These are phyloP conservation scores for Pythium plurisporium DNA, from an alignment of 352 stramenopile genomes.

Conservation along the genomic window DNA sequence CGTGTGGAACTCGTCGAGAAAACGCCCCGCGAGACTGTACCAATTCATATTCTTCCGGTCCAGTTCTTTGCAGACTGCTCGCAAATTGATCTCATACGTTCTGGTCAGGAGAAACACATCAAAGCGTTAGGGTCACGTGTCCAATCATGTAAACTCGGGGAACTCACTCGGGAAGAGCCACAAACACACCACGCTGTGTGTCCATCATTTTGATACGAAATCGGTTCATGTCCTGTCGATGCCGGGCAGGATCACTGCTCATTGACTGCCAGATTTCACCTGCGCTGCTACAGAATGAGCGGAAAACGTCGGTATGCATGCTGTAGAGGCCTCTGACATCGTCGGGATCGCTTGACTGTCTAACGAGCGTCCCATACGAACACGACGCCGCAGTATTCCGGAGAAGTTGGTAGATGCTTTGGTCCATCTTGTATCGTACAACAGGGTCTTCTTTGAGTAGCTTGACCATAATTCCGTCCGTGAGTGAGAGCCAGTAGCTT, in stretches of 20 bases:
- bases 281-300: conserved; percentile 48
- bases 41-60: conserved; percentile 47
- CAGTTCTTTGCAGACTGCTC: conserved; percentile 42
- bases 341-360: conserved; percentile 16
- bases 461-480: conserved; percentile 59
- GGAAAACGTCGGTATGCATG: conserved; percentile 68
- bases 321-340: conserved; percentile 38
- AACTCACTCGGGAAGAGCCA: conserved; percentile 62
- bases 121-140: background rate
- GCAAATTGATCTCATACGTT: conserved; percentile 70
- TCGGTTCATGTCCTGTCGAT: conserved; percentile 29
- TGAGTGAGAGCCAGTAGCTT: conserved; percentile 68
- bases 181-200: conserved; percentile 51
- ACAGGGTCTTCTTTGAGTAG: conserved; percentile 39
- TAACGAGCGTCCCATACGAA: conserved; percentile 34
- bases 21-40: conserved; percentile 47
- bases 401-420: conserved; percentile 41
- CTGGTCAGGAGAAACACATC: conserved; percentile 23
- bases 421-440: conserved; percentile 50
- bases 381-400: conserved; percentile 30
- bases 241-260: background rate
- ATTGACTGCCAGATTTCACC: conserved; percentile 36
- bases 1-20: conserved; percentile 35
- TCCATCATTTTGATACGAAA: conserved; percentile 62
- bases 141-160: background rate